A percentile compares a stretch with the other conserved stretches of the same genome.
phyloP scores from a whole-genome alignment of 2,329 filamentous ascomycete species.

The Calonectria pseudoturangicola region DNA sequence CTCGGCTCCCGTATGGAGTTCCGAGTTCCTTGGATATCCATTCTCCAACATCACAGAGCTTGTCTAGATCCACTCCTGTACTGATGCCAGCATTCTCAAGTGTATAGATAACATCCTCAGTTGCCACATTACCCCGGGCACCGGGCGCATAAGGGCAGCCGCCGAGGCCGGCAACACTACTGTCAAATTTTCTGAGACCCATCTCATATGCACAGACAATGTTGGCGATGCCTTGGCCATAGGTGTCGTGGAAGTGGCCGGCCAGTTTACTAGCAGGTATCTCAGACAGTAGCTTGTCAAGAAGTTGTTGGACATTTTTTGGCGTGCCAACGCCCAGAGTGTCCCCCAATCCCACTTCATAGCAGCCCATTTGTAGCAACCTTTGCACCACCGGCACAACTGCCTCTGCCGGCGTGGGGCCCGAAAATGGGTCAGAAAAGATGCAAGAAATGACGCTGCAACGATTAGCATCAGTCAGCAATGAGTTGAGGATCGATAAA shows the following conservation, averaged over 20 bases:
- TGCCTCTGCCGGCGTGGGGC: slow-evolving; percentile 13
- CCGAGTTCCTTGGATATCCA: slow-evolving; percentile 32
- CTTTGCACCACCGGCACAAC: slow-evolving; percentile 17
- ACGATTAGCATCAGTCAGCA: background rate
- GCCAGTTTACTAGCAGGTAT: slow-evolving; percentile 33
- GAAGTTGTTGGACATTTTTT: slow-evolving; percentile 19
- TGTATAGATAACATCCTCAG: slow-evolving; percentile 39
- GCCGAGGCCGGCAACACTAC: slow-evolving; percentile 35
- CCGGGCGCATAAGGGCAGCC: slow-evolving; percentile 42
- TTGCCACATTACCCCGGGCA: slow-evolving; percentile 40
- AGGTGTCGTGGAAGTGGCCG: slow-evolving; percentile 41
- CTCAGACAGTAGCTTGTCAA: slow-evolving; percentile 21
- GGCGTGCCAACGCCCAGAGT: slow-evolving; percentile 37
- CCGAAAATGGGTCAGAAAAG: slow-evolving; percentile 39
- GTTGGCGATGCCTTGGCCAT: slow-evolving; percentile 38
- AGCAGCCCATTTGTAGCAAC: slow-evolving; percentile 42
- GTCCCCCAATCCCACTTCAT: slow-evolving; percentile 44
- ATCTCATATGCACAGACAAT: slow-evolving; percentile 35
- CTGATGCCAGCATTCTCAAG: slow-evolving; percentile 32
- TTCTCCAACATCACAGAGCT: slow-evolving; percentile 15
- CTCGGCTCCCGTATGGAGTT: slow-evolving; percentile 33
- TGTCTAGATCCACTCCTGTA: slow-evolving; percentile 31
- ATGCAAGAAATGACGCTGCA: slow-evolving; percentile 33
- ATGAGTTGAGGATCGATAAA: background rate
- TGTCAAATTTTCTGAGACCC: slow-evolving; percentile 38